A percentile compares a stretch with the other conserved stretches of the same genome.
Evolutionary conservation across 1,139 yeast species (phyloP).

Genomic region (Saccharomyces uvarum): DNA sequence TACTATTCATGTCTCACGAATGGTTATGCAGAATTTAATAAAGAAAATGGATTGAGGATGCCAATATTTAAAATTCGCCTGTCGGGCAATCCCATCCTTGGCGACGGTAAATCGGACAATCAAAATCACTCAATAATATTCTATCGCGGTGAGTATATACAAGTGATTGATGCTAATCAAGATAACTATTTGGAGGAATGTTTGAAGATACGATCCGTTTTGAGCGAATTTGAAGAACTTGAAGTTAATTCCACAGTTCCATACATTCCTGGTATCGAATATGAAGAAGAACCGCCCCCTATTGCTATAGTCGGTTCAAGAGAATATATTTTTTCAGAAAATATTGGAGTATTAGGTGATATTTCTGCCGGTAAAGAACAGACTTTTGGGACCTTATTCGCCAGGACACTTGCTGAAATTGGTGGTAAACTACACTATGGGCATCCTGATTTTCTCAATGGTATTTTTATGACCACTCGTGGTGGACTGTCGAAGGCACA

Average conservation of each 20-base stretch:
- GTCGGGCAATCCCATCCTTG: conserved; percentile 81
- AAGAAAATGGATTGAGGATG: conserved; percentile 36
- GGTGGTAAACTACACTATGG: conserved; percentile 90
- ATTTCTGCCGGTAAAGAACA: conserved; percentile 92
- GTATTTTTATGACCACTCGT: conserved; percentile 78
- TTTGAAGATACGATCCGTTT: conserved; percentile 64
- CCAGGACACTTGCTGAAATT: conserved; percentile 74
- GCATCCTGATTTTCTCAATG: conserved; percentile 83
- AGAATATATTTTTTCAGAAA: conserved; percentile 81
- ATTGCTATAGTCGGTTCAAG: conserved; percentile 86
- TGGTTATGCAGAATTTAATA: conserved; percentile 38
- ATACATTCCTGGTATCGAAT: conserved; percentile 42
- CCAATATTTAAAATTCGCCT: conserved; percentile 51
- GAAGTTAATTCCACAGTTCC: conserved; percentile 35
- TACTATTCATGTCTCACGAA: conserved; percentile 63
- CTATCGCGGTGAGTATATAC: conserved; percentile 80
- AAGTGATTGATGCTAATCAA: conserved; percentile 82
- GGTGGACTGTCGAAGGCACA: conserved; percentile 91
- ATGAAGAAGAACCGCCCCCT: conserved; percentile 37
- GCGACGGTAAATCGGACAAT: conserved; percentile 86
- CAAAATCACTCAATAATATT: conserved; percentile 73
- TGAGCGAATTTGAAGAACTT: conserved; percentile 71
- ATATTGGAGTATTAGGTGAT: conserved; percentile 79
- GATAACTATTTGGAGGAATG: conserved; percentile 85
- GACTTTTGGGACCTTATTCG: conserved; percentile 84